Percentiles rank a stretch among this genome's conserved stretches.
phyloP scores from a whole-genome alignment of 2,329 filamentous ascomycete genomes.

The Aureobasidium sp. region DNA sequence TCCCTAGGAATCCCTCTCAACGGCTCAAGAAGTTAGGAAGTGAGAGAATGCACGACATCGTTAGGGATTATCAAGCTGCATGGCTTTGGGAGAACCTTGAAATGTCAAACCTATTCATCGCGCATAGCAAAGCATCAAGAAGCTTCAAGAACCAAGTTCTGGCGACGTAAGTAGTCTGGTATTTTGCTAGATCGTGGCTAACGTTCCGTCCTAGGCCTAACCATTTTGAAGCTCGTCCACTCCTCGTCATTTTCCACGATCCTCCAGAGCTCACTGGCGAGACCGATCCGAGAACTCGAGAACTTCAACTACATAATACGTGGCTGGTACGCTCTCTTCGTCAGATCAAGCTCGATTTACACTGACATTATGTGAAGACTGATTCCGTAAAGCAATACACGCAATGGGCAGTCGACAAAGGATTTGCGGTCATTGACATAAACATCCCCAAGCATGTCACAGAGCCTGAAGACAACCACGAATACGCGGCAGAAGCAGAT shows the following conservation, averaged over 20 bases:
- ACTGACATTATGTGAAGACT: conserved; percentile 54
- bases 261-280: conserved; percentile 48
- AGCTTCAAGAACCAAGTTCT: conserved; percentile 83
- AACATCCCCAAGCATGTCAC: conserved; percentile 78
- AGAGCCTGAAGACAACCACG: conserved; percentile 43
- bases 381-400: conserved; percentile 77
- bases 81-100: conserved; percentile 63
- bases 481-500: conserved; percentile 43
- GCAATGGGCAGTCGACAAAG: conserved; percentile 69
- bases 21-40: conserved; percentile 35
- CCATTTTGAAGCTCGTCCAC: conserved; percentile 57
- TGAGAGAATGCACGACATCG: conserved; percentile 68
- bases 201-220: conserved; percentile 38
- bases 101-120: conserved; percentile 76
- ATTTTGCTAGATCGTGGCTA: too few relatives aligned
- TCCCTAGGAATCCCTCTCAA: conserved; percentile 50
- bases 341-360: background rate
- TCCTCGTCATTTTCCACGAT: conserved; percentile 86
- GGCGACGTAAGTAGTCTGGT: conserved; percentile 46
- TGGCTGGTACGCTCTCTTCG: conserved; percentile 59
- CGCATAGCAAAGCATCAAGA: conserved; percentile 63
- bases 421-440: conserved; percentile 81
- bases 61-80: conserved; percentile 69
- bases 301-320: conserved; percentile 73
- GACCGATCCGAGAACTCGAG: conserved; percentile 52